phyloP scores from a whole-genome alignment of 352 stramenopile species.

The Globisporangium recalcitrans region DNA sequence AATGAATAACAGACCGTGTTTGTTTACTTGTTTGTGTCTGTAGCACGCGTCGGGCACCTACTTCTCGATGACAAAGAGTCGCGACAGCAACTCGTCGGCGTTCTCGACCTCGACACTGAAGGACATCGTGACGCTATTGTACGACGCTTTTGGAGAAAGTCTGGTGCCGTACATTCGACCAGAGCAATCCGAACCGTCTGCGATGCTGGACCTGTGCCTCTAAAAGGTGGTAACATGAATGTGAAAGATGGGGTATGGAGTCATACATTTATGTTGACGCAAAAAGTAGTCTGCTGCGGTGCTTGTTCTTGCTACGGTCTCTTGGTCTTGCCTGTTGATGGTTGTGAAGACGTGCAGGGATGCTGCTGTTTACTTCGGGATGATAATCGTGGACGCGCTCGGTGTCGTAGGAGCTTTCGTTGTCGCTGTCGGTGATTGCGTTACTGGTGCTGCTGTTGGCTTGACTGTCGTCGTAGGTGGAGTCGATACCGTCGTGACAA shows the following conservation, averaged over 20 bases:
- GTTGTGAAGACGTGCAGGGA: background rate
- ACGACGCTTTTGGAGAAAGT: conserved; percentile 77
- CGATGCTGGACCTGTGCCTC: conserved; percentile 47
- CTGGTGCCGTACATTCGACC: conserved; percentile 72
- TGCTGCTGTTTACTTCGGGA: conserved; percentile 11
- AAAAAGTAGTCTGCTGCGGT: background rate
- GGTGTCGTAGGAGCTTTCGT: conserved; percentile 6
- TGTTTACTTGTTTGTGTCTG: conserved; percentile 7
- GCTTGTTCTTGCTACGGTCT: background rate
- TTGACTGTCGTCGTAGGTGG: conserved; percentile 2
- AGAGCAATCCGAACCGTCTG: conserved; percentile 29
- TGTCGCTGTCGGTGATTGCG: background rate
- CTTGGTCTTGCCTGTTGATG: background rate
- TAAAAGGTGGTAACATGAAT: conserved; percentile 12
- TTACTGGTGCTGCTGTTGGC: conserved; percentile 1
- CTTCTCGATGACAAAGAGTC: conserved; percentile 59
- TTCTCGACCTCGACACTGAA: conserved; percentile 34
- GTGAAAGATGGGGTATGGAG: conserved; percentile 7
- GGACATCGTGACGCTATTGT: conserved; percentile 53
- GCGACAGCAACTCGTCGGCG: conserved; percentile 23
- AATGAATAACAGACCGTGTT: background rate
- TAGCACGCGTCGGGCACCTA: conserved; percentile 78
- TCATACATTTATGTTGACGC: conserved; percentile 13
- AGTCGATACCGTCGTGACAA: conserved; percentile 9
- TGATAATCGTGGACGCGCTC: background rate